Conservation (phyloP, 148 eudicot genomes). For the Rhododendron griersonianum region DNA sequence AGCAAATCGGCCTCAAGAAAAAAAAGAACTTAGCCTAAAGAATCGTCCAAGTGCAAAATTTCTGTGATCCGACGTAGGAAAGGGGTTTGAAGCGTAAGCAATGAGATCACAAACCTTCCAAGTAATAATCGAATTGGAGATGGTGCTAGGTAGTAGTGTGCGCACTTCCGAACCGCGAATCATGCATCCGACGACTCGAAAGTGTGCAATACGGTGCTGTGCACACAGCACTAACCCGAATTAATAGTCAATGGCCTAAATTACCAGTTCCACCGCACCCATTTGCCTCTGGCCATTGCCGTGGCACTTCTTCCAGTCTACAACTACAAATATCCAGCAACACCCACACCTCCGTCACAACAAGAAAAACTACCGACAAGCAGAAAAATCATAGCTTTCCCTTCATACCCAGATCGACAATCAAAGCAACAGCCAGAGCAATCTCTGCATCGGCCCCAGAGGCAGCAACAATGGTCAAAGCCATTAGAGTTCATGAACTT, state of each 20-base stretch:
- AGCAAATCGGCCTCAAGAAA: too few species aligned
- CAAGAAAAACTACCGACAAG: neutral
- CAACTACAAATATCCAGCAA: neutral
- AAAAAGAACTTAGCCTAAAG: too few species aligned
- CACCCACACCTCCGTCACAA: neutral
- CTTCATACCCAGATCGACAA: neutral
- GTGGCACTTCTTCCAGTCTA: neutral
- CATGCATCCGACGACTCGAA: accelerated
- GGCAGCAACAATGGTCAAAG: slow-evolving; percentile 63
- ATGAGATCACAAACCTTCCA: neutral
- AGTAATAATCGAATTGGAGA: too few species aligned
- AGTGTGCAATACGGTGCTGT: too few species aligned
- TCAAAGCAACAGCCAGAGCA: slow-evolving; percentile 11
- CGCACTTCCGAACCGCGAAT: too few species aligned
- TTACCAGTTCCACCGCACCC: neutral
- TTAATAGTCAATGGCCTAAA: neutral
- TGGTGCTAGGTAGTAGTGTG: too few species aligned
- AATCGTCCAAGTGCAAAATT: too few species aligned
- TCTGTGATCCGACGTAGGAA: too few species aligned
- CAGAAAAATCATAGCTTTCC: neutral
- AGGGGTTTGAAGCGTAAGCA: neutral
- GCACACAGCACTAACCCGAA: too few species aligned
- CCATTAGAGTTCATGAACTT: slow-evolving; percentile 60
- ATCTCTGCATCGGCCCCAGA: slow-evolving; percentile 20
- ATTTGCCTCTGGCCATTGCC: neutral